Percentiles rank a stretch among this genome's conserved stretches.
Conservation (phyloP, 805 yeast genomes). For the Ogataea degrootiae region DNA sequence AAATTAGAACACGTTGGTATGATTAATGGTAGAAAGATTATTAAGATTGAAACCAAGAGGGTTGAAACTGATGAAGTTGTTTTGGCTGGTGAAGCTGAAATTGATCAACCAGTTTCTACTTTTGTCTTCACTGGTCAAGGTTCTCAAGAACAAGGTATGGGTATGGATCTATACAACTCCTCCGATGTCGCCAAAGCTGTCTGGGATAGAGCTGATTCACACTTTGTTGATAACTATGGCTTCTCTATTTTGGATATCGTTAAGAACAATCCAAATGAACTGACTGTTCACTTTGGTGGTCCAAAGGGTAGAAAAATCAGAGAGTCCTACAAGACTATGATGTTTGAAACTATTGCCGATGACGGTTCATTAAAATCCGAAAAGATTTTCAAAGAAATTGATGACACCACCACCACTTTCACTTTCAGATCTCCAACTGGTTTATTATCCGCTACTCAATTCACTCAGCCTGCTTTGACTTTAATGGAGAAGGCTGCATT, state of each 20-base stretch:
- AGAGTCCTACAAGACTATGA: conserved; percentile 93
- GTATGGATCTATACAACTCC: conserved; percentile 94
- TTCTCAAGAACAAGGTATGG: conserved; percentile 99
- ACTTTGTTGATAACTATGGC: conserved; percentile 90
- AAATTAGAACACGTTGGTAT: conserved; percentile 93
- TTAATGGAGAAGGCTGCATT: conserved; percentile 98
- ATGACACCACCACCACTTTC: conserved; percentile 72
- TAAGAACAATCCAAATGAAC: conserved; percentile 89
- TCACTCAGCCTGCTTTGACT: conserved; percentile 98
- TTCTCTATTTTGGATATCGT: conserved; percentile 96
- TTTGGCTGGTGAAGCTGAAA: conserved; percentile 93
- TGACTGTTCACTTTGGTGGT: conserved; percentile 97
- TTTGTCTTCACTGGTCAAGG: conserved; percentile 99
- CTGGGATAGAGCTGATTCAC: conserved; percentile 97
- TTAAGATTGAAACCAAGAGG: conserved; percentile 86
- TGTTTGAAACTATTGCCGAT: conserved; percentile 89
- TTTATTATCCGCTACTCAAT: conserved; percentile 94
- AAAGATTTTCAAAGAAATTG: conserved; percentile 91
- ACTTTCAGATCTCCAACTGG: conserved; percentile 94
- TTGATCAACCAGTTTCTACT: conserved; percentile 95
- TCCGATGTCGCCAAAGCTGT: conserved; percentile 91
- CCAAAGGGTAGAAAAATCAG: conserved; percentile 93
- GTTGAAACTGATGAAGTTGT: conserved; percentile 74
- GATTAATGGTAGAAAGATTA: conserved; percentile 98
- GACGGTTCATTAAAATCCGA: conserved; percentile 83